phyloP scores from a whole-genome alignment of 2,329 filamentous ascomycete species.

The Aspergillus quadricinctus region DNA sequence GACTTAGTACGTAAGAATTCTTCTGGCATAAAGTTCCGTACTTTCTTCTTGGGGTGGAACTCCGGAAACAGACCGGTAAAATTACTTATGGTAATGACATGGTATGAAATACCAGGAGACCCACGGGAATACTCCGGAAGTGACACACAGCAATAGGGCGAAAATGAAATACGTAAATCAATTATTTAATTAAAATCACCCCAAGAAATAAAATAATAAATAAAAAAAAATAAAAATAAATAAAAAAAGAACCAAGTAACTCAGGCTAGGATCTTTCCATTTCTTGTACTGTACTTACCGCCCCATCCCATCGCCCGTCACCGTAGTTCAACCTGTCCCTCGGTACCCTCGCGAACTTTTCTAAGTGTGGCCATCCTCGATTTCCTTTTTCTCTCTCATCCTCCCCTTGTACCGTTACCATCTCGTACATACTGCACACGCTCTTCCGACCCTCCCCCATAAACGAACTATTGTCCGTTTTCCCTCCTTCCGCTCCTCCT shows the following conservation, averaged over 20 bases:
- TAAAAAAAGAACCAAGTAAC: conserved; percentile 3
- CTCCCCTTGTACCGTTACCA: conserved; percentile 22
- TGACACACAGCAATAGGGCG: conserved; percentile 5
- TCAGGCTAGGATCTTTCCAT: conserved; percentile 14
- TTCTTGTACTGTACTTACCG: conserved; percentile 16
- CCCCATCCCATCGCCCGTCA: conserved; percentile 11
- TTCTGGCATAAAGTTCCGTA: conserved; percentile 11
- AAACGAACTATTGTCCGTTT: conserved; percentile 17
- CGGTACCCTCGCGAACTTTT: conserved; percentile 20
- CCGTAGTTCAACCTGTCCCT: conserved; percentile 20
- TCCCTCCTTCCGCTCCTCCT: conserved; percentile 18
- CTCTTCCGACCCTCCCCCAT: conserved; percentile 12
- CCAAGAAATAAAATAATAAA: conserved; percentile 6
- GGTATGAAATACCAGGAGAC: conserved; percentile 18
- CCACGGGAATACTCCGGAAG: conserved; percentile 25
- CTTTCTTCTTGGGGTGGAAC: conserved; percentile 20
- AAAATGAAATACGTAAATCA: conserved; percentile 11
- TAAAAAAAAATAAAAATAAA: conserved; percentile 2
- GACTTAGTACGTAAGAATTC: background rate
- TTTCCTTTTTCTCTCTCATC: conserved; percentile 10
- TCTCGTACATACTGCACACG: conserved; percentile 11
- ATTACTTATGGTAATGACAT: conserved; percentile 18
- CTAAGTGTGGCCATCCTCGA: conserved; percentile 18
- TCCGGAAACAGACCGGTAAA: conserved; percentile 30
- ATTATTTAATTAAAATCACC: conserved; percentile 8